Percentiles rank a stretch among this genome's conserved stretches.
phyloP scores from a whole-genome alignment of 2,329 filamentous ascomycete genomes.

The Podosphaera aphanis region DNA sequence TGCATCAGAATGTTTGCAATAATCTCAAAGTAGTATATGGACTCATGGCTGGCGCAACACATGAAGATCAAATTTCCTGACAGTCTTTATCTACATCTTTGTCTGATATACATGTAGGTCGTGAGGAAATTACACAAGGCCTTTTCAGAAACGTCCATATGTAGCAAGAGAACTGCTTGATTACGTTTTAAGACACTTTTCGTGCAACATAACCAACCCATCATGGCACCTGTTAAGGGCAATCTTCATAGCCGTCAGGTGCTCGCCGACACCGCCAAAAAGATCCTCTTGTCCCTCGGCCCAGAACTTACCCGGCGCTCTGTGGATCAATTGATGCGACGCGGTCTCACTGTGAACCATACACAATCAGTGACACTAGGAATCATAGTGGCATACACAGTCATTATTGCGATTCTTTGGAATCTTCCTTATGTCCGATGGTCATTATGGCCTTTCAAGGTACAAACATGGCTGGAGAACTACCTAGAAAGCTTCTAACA shows the following conservation, averaged over 20 bases:
- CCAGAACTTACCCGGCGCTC: slow-evolving; percentile 7
- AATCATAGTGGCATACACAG: slow-evolving; percentile 47
- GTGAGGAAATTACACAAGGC: no score
- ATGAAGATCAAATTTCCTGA: no score
- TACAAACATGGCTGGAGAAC: slow-evolving; percentile 17
- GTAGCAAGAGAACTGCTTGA: no score
- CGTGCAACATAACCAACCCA: background rate
- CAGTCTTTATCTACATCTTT: no score
- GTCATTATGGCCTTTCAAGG: slow-evolving; percentile 63
- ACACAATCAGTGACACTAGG: slow-evolving; percentile 50
- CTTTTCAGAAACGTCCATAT: no score
- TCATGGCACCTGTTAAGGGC: background rate
- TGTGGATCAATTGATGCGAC: slow-evolving; percentile 5
- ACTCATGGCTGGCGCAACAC: no score
- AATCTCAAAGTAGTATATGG: no score
- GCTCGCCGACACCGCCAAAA: slow-evolving; percentile 1
- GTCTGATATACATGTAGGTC: no score
- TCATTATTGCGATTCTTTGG: slow-evolving; percentile 55
- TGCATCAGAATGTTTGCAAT: background rate
- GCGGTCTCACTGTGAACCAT: slow-evolving; percentile 22
- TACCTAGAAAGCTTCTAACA: background rate
- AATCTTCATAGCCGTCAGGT: background rate
- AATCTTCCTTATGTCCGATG: slow-evolving; percentile 55
- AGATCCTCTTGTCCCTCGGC: slow-evolving; percentile 4
- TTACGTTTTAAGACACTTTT: background rate